Evolutionary conservation across 352 stramenopile genomes (phyloP).

Genomic region (Phytophthora meadii): DNA sequence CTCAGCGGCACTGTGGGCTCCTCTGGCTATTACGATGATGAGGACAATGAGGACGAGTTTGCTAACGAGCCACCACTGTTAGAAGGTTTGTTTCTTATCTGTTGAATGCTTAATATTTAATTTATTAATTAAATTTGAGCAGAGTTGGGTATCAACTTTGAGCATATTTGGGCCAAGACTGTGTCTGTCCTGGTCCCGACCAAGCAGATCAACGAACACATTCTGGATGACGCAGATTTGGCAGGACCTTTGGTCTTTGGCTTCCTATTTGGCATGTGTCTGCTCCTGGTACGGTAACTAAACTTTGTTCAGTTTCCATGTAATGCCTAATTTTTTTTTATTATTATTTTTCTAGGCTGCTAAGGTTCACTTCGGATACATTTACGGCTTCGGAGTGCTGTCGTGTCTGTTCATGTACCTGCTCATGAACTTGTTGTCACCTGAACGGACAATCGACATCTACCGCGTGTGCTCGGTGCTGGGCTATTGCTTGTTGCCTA

Average conservation of each 20-base stretch:
- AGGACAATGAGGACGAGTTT: constrained; percentile 87
- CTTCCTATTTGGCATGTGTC: constrained; percentile 94
- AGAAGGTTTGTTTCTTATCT: constrained; percentile 64
- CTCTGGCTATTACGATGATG: constrained; percentile 36
- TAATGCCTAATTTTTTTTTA: not conserved
- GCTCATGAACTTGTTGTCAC: constrained; percentile 96
- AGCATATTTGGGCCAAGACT: constrained; percentile 98
- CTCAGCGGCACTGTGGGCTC: constrained; percentile 35
- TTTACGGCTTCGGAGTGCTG: constrained; percentile 98
- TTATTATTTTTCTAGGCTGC: constrained; percentile 52
- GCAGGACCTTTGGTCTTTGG: constrained; percentile 95
- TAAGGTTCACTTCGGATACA: constrained; percentile 98
- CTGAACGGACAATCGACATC: constrained; percentile 89
- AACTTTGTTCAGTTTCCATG: too few relatives aligned
- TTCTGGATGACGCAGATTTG: constrained; percentile 94
- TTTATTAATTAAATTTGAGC: constrained; percentile 1
- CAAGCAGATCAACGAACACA: constrained; percentile 89
- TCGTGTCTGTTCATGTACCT: constrained; percentile 96
- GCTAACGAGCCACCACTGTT: constrained; percentile 97
- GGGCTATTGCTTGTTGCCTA: constrained; percentile 97
- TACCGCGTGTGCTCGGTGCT: constrained; percentile 95
- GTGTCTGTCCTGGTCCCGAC: constrained; percentile 95
- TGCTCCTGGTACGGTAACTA: constrained; percentile 82
- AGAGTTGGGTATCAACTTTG: constrained; percentile 98
- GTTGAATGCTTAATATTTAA: constrained; percentile 2